phyloP scores from a whole-genome alignment of 2,329 filamentous ascomycete genomes.

The Daldinia eschscholtzii region DNA sequence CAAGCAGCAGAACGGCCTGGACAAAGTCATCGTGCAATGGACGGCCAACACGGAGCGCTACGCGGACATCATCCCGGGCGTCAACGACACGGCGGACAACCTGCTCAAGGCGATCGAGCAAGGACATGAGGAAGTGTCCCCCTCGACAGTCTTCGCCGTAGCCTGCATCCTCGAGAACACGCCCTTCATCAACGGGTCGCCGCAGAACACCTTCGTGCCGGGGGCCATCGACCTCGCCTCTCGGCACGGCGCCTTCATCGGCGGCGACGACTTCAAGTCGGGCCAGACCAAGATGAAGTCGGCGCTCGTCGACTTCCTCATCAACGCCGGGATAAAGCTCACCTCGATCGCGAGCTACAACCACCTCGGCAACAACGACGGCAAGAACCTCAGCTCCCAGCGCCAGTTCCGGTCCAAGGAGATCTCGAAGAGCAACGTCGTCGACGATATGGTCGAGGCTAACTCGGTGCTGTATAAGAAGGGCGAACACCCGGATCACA shows the following conservation, averaged over 20 bases:
- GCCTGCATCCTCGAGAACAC: conserved; percentile 90
- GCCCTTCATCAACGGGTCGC: conserved; percentile 99
- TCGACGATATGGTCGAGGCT: conserved; percentile 99
- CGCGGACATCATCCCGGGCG: conserved; percentile 84
- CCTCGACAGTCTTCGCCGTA: conserved; percentile 95
- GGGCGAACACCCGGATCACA: conserved; percentile 96
- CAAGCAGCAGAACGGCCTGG: conserved; percentile 84
- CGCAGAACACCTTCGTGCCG: conserved; percentile 98
- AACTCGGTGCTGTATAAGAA: conserved; percentile 91
- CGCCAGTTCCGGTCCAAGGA: conserved; percentile 99
- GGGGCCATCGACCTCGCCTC: conserved; percentile 91
- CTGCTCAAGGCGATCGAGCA: conserved; percentile 86
- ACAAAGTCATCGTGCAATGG: conserved; percentile 98
- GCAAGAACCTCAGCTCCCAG: conserved; percentile 97
- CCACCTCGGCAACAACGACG: conserved; percentile 99
- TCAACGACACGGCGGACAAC: conserved; percentile 98
- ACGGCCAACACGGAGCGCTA: conserved; percentile 99
- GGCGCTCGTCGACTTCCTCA: conserved; percentile 96
- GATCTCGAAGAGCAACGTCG: conserved; percentile 99
- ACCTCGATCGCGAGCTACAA: conserved; percentile 99
- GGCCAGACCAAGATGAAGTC: conserved; percentile 99
- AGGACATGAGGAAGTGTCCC: conserved; percentile 91
- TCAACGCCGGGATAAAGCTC: conserved; percentile 98
- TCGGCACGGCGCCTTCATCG: conserved; percentile 88
- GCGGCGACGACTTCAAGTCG: conserved; percentile 99